A percentile compares a stretch with the other conserved stretches of the same genome.
phyloP scores from a whole-genome alignment of 176 grass and related monocot genomes.

The Musa beccarii region DNA sequence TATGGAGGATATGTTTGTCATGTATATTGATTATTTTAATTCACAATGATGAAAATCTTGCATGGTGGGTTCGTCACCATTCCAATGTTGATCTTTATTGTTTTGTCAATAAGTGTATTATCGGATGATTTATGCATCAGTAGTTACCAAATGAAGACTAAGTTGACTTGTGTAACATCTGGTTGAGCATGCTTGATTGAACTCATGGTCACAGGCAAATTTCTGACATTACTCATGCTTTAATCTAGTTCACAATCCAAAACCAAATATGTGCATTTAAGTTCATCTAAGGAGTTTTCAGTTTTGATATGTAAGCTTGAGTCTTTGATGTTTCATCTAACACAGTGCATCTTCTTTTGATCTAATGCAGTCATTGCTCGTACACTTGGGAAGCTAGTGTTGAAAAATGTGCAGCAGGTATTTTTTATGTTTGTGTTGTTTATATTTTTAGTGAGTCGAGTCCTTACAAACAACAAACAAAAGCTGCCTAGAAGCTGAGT shows the following conservation, averaged over 20 bases:
- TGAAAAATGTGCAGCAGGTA: slow-evolving; percentile 91
- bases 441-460: background rate
- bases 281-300: background rate
- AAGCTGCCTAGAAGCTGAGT: background rate
- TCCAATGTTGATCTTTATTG: background rate
- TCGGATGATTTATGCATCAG: background rate
- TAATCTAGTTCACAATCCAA: background rate
- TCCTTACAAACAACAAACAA: background rate
- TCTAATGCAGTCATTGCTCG: slow-evolving; percentile 50
- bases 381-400: slow-evolving; percentile 62
- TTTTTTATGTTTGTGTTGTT: background rate
- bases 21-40: too few relatives aligned
- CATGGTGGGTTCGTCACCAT: too few relatives aligned
- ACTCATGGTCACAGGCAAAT: too few relatives aligned
- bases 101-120: background rate
- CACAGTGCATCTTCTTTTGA: background rate
- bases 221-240: background rate
- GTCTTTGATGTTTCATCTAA: background rate
- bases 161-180: background rate
- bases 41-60: too few relatives aligned
- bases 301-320: background rate
- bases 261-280: background rate
- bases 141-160: background rate
- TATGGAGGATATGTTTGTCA: too few relatives aligned
- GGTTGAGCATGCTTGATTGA: too few relatives aligned